Base-by-base conservation (phyloP, 1,139 yeast species). In the Nematodospora anomalae region DNA sequence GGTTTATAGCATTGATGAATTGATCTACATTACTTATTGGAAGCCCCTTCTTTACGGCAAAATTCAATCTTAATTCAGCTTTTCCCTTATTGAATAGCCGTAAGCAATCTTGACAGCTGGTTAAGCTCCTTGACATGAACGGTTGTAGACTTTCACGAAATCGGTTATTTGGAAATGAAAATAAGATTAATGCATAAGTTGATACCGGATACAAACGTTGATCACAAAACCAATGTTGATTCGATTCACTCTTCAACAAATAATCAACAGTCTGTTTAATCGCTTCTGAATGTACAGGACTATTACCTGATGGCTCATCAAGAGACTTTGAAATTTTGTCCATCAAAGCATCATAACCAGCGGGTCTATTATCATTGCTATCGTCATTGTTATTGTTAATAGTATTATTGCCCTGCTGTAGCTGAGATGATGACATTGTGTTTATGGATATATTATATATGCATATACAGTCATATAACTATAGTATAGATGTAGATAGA, bases 211-310 rank as follows among this genome's bases (percentile, higher is more conserved):
- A 64, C 50, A 75, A 61, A 26, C 57, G 53, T 9, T 62, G 61
- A 52, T 79, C 76, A 57, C 89, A 82, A 52, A 79, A 81, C 55
- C 80, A 60, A 47, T 83, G 88, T 8, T 40, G 47, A 16, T 49
- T 50, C 3, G 45, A 36, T 32, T 49, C 42, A 29, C 55, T 42
- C 10, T 47, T 46, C 10, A 49, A 42, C 32, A 65, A 48, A 40
- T 58, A 65, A 23, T 47, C 46, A 32, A 59, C 47, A 36, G 64
- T 56, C 32, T 47, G 43, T 35, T 49, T 50, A 15, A 64, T 44
- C 6, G 58, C 63, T n/a, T 43, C 41, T 35, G 53, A 60, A 26
- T 64, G 69, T 16, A 48, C 44, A 12, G 45, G 52, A 36, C 53
- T 57, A 29, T 52, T 46, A 2, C 64, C 63, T 3, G 57, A 45